A percentile compares a stretch with the other conserved stretches of the same genome.
Evolutionary conservation across 116 monocot genomes (phyloP).

Genomic region (Papilionanthe hybrid): DNA sequence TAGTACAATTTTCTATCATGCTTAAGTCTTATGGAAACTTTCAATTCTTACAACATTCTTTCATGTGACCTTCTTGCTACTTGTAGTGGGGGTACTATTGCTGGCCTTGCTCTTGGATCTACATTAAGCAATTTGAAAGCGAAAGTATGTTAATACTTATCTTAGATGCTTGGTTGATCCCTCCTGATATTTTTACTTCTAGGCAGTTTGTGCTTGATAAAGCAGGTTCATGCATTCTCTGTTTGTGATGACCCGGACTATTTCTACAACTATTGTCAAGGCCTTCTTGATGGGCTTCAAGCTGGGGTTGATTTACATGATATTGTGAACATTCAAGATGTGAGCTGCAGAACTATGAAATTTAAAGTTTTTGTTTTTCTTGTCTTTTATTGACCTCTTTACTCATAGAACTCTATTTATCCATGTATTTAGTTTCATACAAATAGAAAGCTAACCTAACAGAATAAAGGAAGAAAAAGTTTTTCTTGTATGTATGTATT

Average conservation of each 20-base stretch:
- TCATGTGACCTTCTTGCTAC: constrained; percentile 14
- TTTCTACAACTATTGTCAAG: constrained; percentile 81
- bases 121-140: constrained; percentile 74
- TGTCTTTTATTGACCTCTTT: neutral
- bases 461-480: neutral
- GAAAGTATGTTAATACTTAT: constrained; percentile 42
- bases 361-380: neutral
- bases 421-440: neutral
- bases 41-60: neutral
- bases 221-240: constrained; percentile 89
- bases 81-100: constrained; percentile 91
- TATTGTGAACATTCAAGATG: constrained; percentile 72
- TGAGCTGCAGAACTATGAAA: constrained; percentile 27
- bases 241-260: constrained; percentile 96
- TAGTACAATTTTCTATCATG: no score
- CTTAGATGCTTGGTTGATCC: neutral
- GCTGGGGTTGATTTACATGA: constrained; percentile 68
- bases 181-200: neutral
- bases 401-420: neutral
- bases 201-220: constrained; percentile 6
- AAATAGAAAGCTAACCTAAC: neutral
- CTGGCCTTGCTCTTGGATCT: constrained; percentile 84
- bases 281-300: constrained; percentile 84
- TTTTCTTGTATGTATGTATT: neutral
- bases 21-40: no score